Percentiles rank a stretch among this genome's conserved stretches.
These are phyloP conservation scores for Pyrenophora graminea DNA, from an alignment of 2,329 filamentous ascomycete genomes.

Conservation along the genomic window DNA sequence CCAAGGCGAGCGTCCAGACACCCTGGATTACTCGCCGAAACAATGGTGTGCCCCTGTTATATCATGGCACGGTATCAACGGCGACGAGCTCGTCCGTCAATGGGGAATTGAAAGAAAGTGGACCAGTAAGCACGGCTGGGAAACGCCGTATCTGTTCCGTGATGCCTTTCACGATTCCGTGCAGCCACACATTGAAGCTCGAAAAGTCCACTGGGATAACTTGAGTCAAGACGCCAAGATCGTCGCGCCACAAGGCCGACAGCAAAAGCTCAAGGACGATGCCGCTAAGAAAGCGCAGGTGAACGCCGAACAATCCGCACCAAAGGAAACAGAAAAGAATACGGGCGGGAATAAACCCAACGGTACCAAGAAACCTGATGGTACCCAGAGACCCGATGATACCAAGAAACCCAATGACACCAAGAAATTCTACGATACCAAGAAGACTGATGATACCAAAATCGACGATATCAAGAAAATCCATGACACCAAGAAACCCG, in stretches of 20 bases:
- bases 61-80: constrained; percentile 42
- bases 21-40: constrained; percentile 45
- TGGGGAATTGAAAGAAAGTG: constrained; percentile 43
- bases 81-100: constrained; percentile 29
- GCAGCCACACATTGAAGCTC: constrained; percentile 32
- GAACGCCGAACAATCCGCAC: background rate
- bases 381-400: background rate
- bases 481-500: too few relatives aligned
- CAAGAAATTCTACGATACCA: too few relatives aligned
- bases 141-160: constrained; percentile 38
- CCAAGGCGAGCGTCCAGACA: constrained; percentile 49
- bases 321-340: background rate
- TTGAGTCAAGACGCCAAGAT: constrained; percentile 24
- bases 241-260: constrained; percentile 19
- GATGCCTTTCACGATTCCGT: constrained; percentile 42
- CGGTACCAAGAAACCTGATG: background rate
- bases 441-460: too few relatives aligned
- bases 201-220: constrained; percentile 45
- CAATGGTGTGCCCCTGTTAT: constrained; percentile 52
- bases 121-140: constrained; percentile 38
- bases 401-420: too few relatives aligned
- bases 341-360: too few relatives aligned
- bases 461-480: too few relatives aligned
- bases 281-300: constrained; percentile 2
- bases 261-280: constrained; percentile 22